These are phyloP conservation scores for Bjerkandera adusta DNA, from an alignment of 1,284 basidiomycete genomes.

Conservation along the genomic window DNA sequence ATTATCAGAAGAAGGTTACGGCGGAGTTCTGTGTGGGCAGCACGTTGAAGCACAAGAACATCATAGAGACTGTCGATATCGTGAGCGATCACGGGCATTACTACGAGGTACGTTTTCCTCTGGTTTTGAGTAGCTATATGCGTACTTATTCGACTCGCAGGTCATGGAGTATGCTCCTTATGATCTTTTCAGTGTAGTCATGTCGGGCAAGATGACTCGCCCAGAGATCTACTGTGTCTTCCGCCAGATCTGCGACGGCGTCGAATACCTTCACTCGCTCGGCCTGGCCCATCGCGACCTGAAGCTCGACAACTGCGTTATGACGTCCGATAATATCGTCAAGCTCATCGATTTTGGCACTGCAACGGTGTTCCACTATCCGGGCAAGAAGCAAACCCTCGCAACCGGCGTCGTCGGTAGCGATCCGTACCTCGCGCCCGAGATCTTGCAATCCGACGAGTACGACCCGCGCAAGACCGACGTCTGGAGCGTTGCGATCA, in stretches of 20 bases:
- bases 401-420: conserved; percentile 95
- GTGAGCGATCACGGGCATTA: conserved; percentile 97
- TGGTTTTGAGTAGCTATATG: too few relatives aligned
- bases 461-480: conserved; percentile 98
- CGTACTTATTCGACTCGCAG: too few relatives aligned
- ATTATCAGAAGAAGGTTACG: conserved; percentile 99
- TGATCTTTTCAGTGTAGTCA: conserved; percentile 98
- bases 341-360: conserved; percentile 99
- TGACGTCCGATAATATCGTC: conserved; percentile 92
- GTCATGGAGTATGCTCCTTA: conserved; percentile 99
- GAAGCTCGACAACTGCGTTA: conserved; percentile 99
- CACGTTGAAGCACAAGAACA: conserved; percentile 93
- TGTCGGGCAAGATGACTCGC: conserved; percentile 98
- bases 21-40: conserved; percentile 98
- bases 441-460: conserved; percentile 77
- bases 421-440: conserved; percentile 97
- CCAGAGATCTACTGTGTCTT: conserved; percentile 99
- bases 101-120: conserved; percentile 75
- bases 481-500: conserved; percentile 98
- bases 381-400: conserved; percentile 79
- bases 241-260: conserved; percentile 97
- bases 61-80: conserved; percentile 98
- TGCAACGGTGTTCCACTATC: conserved; percentile 98
- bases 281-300: conserved; percentile 98
- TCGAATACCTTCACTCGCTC: conserved; percentile 96